These are phyloP conservation scores for Claviceps purpurea DNA, from an alignment of 2,329 filamentous ascomycete species.

Conservation along the genomic window DNA sequence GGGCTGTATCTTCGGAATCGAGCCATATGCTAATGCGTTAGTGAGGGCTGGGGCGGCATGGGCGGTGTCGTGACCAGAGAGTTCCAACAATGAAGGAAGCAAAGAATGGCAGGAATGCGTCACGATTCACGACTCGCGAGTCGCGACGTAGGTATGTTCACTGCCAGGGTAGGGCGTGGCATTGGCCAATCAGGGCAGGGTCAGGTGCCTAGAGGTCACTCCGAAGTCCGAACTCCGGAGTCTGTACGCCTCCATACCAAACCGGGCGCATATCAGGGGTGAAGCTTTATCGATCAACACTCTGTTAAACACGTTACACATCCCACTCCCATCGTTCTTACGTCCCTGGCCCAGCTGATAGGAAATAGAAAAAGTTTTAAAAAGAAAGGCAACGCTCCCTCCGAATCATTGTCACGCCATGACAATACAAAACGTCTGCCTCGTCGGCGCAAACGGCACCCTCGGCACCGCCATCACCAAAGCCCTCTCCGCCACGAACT, in stretches of 20 bases:
- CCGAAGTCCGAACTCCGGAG: too few relatives aligned
- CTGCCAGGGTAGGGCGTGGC: too few relatives aligned
- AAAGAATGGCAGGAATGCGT: too few relatives aligned
- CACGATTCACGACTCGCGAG: too few relatives aligned
- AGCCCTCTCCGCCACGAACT: constrained; percentile 21
- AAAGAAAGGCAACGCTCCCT: background rate
- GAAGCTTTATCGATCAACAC: background rate
- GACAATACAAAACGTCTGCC: constrained; percentile 18
- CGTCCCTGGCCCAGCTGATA: background rate
- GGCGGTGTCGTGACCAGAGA: too few relatives aligned
- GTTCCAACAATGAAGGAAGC: too few relatives aligned
- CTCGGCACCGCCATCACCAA: constrained; percentile 26
- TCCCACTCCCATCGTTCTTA: background rate
- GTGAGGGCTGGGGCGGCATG: too few relatives aligned
- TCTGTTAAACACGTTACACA: background rate
- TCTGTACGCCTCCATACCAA: constrained; percentile 39
- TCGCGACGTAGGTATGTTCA: too few relatives aligned
- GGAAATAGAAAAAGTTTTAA: background rate
- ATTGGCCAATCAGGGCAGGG: too few relatives aligned
- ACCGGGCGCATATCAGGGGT: constrained; percentile 18
- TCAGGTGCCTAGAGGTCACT: too few relatives aligned
- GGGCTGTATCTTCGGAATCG: too few relatives aligned
- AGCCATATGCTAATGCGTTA: too few relatives aligned
- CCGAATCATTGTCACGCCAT: background rate
- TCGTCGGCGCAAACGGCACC: constrained; percentile 24